A percentile compares a stretch with the other conserved stretches of the same genome.
Evolutionary conservation across 345 rosid genomes (phyloP).

Genomic region (Eucalyptus guilfoylei): DNA sequence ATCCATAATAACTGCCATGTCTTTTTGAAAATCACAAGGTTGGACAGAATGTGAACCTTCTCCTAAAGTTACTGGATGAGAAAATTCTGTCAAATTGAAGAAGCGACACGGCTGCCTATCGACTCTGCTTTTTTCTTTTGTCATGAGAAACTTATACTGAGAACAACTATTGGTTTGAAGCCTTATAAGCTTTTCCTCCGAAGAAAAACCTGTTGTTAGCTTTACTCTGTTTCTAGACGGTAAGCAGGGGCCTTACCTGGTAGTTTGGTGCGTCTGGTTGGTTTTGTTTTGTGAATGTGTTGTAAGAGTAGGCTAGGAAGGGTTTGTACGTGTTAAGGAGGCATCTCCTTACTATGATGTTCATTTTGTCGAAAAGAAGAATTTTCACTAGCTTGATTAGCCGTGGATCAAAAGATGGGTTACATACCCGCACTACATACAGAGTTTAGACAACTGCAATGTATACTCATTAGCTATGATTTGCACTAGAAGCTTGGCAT

Average conservation of each 20-base stretch:
- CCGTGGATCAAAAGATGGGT: not conserved
- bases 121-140: too few species aligned
- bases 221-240: rapidly evolving
- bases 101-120: too few species aligned
- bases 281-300: not conserved
- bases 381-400: not conserved
- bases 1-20: too few species aligned
- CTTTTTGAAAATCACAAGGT: too few species aligned
- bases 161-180: too few species aligned
- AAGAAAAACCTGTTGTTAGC: too few species aligned
- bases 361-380: not conserved
- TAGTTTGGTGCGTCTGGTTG: not conserved
- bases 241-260: not conserved
- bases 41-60: too few species aligned
- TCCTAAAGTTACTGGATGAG: too few species aligned
- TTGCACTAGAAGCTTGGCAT: not conserved
- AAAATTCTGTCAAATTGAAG: too few species aligned
- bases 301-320: not conserved
- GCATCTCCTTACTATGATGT: not conserved
- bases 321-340: not conserved
- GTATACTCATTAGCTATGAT: not conserved
- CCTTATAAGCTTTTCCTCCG: too few species aligned
- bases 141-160: too few species aligned
- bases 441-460: not conserved
- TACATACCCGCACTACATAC: too few species aligned